phyloP scores from a whole-genome alignment of 2,329 filamentous ascomycete species.

The Pyrenochaeta sp. region DNA sequence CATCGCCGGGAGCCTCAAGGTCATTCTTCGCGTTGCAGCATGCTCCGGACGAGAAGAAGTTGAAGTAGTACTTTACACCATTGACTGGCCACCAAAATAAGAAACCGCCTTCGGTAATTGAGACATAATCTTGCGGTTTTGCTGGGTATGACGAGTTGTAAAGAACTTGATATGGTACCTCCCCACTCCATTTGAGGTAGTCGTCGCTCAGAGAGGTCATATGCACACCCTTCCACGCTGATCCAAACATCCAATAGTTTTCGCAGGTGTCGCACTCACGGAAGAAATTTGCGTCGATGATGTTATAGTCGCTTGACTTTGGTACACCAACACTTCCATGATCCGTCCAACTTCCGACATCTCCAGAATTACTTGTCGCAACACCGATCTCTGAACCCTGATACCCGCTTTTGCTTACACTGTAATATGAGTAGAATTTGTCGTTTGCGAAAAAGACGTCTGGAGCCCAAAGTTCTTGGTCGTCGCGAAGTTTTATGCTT shows the following conservation, averaged over 20 bases:
- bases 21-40: conserved; percentile 63
- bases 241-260: conserved; percentile 66
- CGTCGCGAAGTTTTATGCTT: conserved; percentile 43
- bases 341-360: conserved; percentile 65
- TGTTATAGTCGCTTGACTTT: conserved; percentile 48
- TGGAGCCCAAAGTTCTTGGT: conserved; percentile 14
- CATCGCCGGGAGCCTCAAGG: conserved; percentile 59
- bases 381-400: conserved; percentile 66
- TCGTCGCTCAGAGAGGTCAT: conserved; percentile 57
- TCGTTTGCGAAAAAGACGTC: conserved; percentile 28
- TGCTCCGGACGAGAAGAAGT: conserved; percentile 65
- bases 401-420: conserved; percentile 65
- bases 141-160: conserved; percentile 11
- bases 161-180: conserved; percentile 4
- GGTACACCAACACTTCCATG: conserved; percentile 55
- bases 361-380: conserved; percentile 54
- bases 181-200: conserved; percentile 8
- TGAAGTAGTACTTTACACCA: conserved; percentile 56
- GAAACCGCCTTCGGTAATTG: conserved; percentile 57
- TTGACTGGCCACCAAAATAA: conserved; percentile 58
- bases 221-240: conserved; percentile 70
- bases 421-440: conserved; percentile 67
- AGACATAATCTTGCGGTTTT: conserved; percentile 21
- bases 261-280: conserved; percentile 25
- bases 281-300: conserved; percentile 58